Evolutionary conservation across 257 asterid species (phyloP).

Genomic region (Scutellaria baicalensis): DNA sequence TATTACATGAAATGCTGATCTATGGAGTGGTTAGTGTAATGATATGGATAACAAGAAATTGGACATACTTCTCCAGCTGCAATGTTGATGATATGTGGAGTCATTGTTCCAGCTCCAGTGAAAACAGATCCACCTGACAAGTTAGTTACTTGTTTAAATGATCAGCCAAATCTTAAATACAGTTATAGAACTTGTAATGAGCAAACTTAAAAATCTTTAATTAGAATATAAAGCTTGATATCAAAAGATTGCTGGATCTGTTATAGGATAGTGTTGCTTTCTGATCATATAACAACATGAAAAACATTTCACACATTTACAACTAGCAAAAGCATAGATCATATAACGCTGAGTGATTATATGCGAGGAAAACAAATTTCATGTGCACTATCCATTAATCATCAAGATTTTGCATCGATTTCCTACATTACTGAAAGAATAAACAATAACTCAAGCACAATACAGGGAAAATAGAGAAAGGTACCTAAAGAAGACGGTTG

Average conservation of each 20-base stretch:
- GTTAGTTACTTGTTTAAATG: conserved; percentile 3
- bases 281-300: too few relatives aligned
- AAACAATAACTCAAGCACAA: not conserved
- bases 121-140: conserved; percentile 60
- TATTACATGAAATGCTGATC: not conserved
- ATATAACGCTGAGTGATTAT: too few relatives aligned
- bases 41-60: conserved; percentile 4
- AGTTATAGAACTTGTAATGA: not conserved
- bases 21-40: too few relatives aligned
- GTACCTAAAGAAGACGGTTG: conserved; percentile 49
- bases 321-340: not conserved
- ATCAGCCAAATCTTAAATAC: conserved; percentile 9
- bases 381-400: not conserved
- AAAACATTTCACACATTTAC: too few relatives aligned
- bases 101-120: conserved; percentile 59
- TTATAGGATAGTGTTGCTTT: too few relatives aligned
- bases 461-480: not conserved
- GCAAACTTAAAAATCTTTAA: not conserved
- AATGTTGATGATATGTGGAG: conserved; percentile 62
- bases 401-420: conserved; percentile 7
- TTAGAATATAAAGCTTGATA: too few relatives aligned
- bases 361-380: not conserved
- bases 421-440: not conserved
- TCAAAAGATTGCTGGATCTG: too few relatives aligned
- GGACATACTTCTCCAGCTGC: conserved; percentile 68